A percentile compares a stretch with the other conserved stretches of the same genome.
Evolutionary conservation across 257 asterid species (phyloP).

Genomic region (Craterostigma plantagineum): DNA sequence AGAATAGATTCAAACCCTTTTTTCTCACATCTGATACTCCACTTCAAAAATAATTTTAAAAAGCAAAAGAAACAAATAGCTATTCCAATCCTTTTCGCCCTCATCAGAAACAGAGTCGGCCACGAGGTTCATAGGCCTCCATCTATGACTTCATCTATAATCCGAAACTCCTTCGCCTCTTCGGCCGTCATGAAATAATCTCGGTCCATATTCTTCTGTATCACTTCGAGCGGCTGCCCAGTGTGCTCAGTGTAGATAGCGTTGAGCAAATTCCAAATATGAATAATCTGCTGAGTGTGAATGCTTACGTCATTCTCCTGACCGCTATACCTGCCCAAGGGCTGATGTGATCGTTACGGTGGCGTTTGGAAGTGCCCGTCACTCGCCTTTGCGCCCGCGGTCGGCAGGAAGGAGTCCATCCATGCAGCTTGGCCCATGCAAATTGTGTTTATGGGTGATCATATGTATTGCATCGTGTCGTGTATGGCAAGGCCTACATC

Average conservation of each 20-base stretch:
- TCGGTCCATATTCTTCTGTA: constrained; percentile 70
- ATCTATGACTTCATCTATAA: constrained; percentile 76
- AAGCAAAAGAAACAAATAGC: no score
- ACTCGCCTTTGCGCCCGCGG: constrained; percentile 90
- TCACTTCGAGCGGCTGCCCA: constrained; percentile 50
- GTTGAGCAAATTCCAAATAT: constrained; percentile 67
- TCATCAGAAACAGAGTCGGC: constrained; percentile 40
- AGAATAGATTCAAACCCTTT: no score
- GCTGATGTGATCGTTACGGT: constrained; percentile 86
- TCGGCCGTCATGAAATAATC: constrained; percentile 90
- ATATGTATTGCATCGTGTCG: constrained; percentile 87
- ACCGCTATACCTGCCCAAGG: constrained; percentile 91
- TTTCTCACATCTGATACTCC: no score
- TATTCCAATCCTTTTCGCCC: no score
- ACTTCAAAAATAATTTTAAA: no score
- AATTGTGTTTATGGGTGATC: constrained; percentile 73
- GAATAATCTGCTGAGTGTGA: constrained; percentile 74
- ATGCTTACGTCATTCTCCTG: constrained; percentile 82
- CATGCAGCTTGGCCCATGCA: constrained; percentile 98
- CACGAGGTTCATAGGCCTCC: constrained; percentile 59
- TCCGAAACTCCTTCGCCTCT: constrained; percentile 86
- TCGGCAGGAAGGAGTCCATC: constrained; percentile 87
- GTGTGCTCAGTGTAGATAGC: constrained; percentile 70
- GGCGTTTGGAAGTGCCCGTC: constrained; percentile 79
- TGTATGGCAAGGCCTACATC: constrained; percentile 82